Base-by-base conservation (phyloP, 257 asterid species). In the Capsicum chinense region DNA sequence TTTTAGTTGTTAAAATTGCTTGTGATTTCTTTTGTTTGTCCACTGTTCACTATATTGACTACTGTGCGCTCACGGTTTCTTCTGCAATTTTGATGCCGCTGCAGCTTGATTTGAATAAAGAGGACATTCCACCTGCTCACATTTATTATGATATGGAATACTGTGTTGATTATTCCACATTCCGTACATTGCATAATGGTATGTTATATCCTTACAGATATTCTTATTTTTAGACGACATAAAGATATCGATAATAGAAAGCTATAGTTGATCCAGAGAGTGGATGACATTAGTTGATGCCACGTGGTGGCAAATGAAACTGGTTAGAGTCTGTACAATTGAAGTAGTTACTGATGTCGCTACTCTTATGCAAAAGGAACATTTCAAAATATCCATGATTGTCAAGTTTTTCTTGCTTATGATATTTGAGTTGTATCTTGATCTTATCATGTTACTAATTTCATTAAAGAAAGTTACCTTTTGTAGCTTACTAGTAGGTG, bases 121-220 rank as follows among this genome's bases (percentile, higher is more conserved):
- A 82, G 59, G 74, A 85, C 44, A 67, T 86, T 56, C 86, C 86
- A 57, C 89, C 89, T 54, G 91, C 92, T 86, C 91, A 93, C 79
- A 92, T 89, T 88, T 93, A 94, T 85, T 95, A 91, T 69, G 98
- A 94, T 64, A 95, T 92, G 98, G 97, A 95, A 91, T 95, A 95
- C 83, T 90, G 92, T 78, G 89, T 95, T 15, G 96, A 95, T 33
- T 95, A 95, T 87, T 92, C 99, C 52, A 91, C 98, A 54, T 95
- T 95, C 79, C 94, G 91, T 39, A 89, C 85, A 60, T 81, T 95
- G 83, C 83, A 44, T 7, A 82, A 86, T 59, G 97, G 98, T 95
- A 85, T 83, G 94, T 64, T 52, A 33, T 87, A 81, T 83, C 12
- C 12, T 14, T 74, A 5, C 39, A 73, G 83, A 57, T 62, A 71